These are phyloP conservation scores for Pholiota adiposa DNA, from an alignment of 1,284 basidiomycete species.

Conservation along the genomic window DNA sequence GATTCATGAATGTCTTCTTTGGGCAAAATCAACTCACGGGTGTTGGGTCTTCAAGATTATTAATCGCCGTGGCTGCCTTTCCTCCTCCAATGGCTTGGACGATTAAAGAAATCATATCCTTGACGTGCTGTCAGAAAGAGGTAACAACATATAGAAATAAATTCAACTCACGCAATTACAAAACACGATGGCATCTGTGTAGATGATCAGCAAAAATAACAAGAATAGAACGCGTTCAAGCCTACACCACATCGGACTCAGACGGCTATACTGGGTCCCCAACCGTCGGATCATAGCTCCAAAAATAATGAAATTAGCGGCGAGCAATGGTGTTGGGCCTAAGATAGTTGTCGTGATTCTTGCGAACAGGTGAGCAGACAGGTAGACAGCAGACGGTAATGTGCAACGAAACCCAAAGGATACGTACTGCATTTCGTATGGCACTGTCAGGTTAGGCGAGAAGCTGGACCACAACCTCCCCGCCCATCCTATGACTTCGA, in stretches of 20 bases:
- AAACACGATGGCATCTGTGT: slow-evolving; percentile 50
- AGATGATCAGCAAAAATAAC: neutral
- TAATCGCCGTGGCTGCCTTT: slow-evolving; percentile 41
- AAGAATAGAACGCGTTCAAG: slow-evolving; percentile 23
- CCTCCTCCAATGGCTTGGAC: slow-evolving; percentile 60
- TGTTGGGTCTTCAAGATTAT: slow-evolving; percentile 30
- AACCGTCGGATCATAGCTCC: slow-evolving; percentile 45
- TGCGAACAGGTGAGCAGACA: neutral
- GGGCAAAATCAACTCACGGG: slow-evolving; percentile 14
- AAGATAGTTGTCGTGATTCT: slow-evolving; percentile 12
- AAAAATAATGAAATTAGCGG: slow-evolving; percentile 56
- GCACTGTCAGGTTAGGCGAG: slow-evolving; percentile 17
- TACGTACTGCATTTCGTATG: slow-evolving; percentile 21
- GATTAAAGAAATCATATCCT: slow-evolving; percentile 54
- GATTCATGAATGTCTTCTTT: neutral
- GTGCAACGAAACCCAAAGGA: neutral
- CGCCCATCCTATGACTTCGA: slow-evolving; percentile 55
- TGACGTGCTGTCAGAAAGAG: neutral
- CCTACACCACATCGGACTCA: slow-evolving; percentile 38
- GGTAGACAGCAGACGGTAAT: neutral
- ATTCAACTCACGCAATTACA: slow-evolving; percentile 38
- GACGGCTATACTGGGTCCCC: slow-evolving; percentile 49
- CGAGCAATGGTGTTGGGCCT: slow-evolving; percentile 31
- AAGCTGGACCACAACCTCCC: slow-evolving; percentile 37
- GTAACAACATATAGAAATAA: no score